Conservation (phyloP, 208 protist species). For the Leishmania guyanensis region DNA sequence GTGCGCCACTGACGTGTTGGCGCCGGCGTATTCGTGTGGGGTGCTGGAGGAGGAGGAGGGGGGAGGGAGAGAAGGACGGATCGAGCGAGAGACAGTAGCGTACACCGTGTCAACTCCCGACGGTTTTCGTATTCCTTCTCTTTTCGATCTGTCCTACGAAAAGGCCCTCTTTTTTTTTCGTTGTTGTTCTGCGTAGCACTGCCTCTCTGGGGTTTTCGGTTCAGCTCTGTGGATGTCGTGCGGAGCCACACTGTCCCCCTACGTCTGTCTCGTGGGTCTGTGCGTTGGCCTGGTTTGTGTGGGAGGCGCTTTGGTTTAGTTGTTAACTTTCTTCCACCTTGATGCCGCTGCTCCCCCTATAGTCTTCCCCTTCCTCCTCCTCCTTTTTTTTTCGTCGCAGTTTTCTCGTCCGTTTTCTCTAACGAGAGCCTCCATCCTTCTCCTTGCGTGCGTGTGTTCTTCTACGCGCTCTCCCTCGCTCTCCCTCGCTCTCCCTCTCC, state of each 20-base stretch:
- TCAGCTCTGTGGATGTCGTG: not conserved
- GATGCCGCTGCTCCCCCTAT: not conserved
- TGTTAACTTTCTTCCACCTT: not conserved
- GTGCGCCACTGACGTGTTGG: not conserved
- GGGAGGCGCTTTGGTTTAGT: not conserved
- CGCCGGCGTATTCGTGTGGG: not conserved
- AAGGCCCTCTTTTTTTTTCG: not conserved
- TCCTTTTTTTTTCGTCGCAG: not conserved
- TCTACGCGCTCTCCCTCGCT: not conserved
- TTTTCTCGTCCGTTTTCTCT: conserved; percentile 1
- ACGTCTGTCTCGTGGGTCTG: not conserved
- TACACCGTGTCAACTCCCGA: not conserved
- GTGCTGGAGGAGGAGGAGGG: not conserved
- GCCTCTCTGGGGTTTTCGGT: not conserved
- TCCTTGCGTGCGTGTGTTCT: not conserved
- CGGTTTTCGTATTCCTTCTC: not conserved
- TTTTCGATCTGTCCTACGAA: not conserved
- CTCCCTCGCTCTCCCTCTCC: not conserved
- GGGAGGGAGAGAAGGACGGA: not conserved
- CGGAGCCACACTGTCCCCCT: not conserved
- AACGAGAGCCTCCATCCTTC: not conserved
- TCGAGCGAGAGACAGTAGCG: not conserved
- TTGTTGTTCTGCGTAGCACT: not conserved
- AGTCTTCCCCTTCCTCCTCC: not conserved
- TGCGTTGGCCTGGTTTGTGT: not conserved